Percentiles rank a stretch among this genome's conserved stretches.
Evolutionary conservation across 768 basidiomycete genomes (phyloP).

Genomic region (Polyporus arcularius): DNA sequence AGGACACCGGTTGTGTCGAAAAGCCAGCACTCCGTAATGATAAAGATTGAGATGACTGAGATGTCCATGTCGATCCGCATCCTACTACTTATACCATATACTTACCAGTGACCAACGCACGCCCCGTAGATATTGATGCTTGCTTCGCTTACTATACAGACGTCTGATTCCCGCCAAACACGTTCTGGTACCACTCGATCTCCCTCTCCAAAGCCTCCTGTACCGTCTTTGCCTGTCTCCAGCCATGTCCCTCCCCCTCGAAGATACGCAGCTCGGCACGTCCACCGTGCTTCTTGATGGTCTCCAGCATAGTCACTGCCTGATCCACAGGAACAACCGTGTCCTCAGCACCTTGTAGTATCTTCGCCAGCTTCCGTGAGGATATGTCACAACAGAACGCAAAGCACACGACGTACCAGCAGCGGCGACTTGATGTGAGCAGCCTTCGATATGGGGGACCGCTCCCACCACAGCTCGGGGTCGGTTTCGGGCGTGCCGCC

Average conservation of each 20-base stretch:
- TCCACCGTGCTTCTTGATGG: slow-evolving; percentile 49
- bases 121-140: too few relatives aligned
- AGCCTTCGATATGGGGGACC: slow-evolving; percentile 61
- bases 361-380: slow-evolving; percentile 38
- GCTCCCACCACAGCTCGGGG: slow-evolving; percentile 54
- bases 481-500: slow-evolving; percentile 52
- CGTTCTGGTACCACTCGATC: slow-evolving; percentile 51
- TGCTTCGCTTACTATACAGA: too few relatives aligned
- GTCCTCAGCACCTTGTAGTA: slow-evolving; percentile 65
- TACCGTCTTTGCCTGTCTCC: slow-evolving; percentile 54
- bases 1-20: too few relatives aligned
- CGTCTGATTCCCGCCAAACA: slow-evolving; percentile 26
- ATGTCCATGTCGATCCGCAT: too few relatives aligned
- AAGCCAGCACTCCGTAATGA: too few relatives aligned
- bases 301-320: slow-evolving; percentile 55
- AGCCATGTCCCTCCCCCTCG: slow-evolving; percentile 67
- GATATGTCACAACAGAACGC: neutral
- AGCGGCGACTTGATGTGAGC: slow-evolving; percentile 29
- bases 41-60: too few relatives aligned
- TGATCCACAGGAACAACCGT: slow-evolving; percentile 70
- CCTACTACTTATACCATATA: too few relatives aligned
- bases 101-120: too few relatives aligned
- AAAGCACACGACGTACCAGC: too few relatives aligned
- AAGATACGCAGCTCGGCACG: slow-evolving; percentile 60
- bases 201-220: slow-evolving; percentile 53